Base-by-base conservation (phyloP, 2,329 filamentous ascomycete genomes). In the Trichoderma sp. region DNA sequence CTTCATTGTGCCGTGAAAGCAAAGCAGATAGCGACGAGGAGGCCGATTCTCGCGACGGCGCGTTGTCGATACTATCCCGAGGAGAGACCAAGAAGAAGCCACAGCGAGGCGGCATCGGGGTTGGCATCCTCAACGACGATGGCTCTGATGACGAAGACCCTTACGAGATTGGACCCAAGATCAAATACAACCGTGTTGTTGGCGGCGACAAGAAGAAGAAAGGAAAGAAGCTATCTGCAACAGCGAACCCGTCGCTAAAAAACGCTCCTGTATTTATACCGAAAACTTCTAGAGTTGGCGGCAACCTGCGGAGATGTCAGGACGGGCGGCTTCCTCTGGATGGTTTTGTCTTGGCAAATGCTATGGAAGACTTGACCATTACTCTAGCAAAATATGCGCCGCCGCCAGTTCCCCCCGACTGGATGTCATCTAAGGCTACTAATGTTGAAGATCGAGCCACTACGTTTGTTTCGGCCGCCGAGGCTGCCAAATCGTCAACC, bases 71-170 rank as follows among this genome's bases (percentile, higher is more conserved):
- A 6, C 71, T 77, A 11, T 43, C 73, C 71, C 73, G 76, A 2
- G 72, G 74, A 3, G 86, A 85, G 68, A 88, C 89, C 71, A 92
- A 91, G 77, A 28, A 82, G 80, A 76, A 83, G 84, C 72, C 83
- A 78, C 72, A 74, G 6, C 86, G 86, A 67, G 89, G 92, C 3
- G 93, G 92, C 0, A 93, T 98, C 74, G 95, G 95, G 0, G 91
- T 97, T 15, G 95, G 95, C 0, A 86, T 98, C 2, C 82, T 98
- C 60, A 98, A 98, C 77, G 95, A 98, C 75, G 96, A 91, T 24
- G 95, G 94, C 12, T 98, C 95, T 5, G 96, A 98, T 75, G 95
- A 98, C 60, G 96, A 98, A 77, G 95, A 98, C 77, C 93, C 94
- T 0, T 98, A 97, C 79, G 93, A 95, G 72, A 91, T 98, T 68